Conservation (phyloP, 352 stramenopile genomes). For the Phytophthora sp. region DNA sequence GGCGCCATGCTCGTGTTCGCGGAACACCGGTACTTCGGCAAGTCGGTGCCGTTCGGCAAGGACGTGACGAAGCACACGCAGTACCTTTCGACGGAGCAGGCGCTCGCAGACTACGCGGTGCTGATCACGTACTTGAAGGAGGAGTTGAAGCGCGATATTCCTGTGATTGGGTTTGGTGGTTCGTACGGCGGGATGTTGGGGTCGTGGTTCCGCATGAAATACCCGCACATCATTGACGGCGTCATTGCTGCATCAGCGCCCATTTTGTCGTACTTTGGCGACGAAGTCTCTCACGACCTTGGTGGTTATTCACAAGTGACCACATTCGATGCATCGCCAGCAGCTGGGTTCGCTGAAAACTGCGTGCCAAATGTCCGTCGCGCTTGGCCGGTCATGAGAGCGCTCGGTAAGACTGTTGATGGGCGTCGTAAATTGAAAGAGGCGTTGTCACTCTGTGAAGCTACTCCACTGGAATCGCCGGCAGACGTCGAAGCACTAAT, state of each 20-base stretch:
- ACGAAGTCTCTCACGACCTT: constrained; percentile 29
- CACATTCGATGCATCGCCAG: constrained; percentile 52
- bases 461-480: constrained; percentile 16
- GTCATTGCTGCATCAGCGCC: constrained; percentile 72
- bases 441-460: constrained; percentile 37
- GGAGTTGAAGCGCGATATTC: constrained; percentile 46
- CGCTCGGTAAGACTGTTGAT: constrained; percentile 27
- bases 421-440: constrained; percentile 34
- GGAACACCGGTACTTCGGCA: constrained; percentile 97
- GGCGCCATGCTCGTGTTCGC: constrained; percentile 94
- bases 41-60: constrained; percentile 84
- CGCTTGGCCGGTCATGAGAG: constrained; percentile 37
- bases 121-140: constrained; percentile 64
- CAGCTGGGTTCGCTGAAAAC: constrained; percentile 40
- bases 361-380: constrained; percentile 66
- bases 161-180: constrained; percentile 73
- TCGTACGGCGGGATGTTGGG: constrained; percentile 83
- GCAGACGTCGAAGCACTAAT: constrained; percentile 41
- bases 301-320: constrained; percentile 32
- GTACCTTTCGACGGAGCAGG: constrained; percentile 87
- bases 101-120: constrained; percentile 75
- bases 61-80: constrained; percentile 73
- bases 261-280: constrained; percentile 59
- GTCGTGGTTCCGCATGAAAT: constrained; percentile 80
- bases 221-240: constrained; percentile 75